Base-by-base conservation (phyloP, 2,329 filamentous ascomycete genomes). In the Alternaria longipes region DNA sequence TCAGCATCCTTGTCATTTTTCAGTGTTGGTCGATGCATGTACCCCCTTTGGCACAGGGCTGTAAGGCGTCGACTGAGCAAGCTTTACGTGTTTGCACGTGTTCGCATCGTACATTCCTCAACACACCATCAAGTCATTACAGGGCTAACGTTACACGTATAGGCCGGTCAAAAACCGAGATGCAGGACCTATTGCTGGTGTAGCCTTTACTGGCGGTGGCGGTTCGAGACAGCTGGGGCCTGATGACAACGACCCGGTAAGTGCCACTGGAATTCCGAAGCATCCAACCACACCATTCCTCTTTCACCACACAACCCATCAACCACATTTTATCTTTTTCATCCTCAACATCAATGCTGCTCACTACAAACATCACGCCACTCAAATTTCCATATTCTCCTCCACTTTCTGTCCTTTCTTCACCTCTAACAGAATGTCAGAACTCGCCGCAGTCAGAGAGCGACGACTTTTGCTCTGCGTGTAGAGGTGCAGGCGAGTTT, bases 391-490 rank as follows among this genome's bases (percentile, higher is more conserved):
- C 76, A 51, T 75, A 70, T 58, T 78, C 75, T 55, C 75, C 76
- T 62, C 75, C 75, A 54, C 69, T 71, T 67, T 78, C 75, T 32
- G 67, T 69, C 49, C 62, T 76, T 36, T 74, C 73, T 46, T 79
- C 77, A 24, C 72, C 75, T 66, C 80, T 84, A 73, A 84, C 75
- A 60, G 68, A 71, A 63, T 71, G 75, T 49, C 76, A 79, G 76
- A 72, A 70, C 63, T 78, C 76, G 65, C 74, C 74, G 64, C 78
- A 72, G 45, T 76, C 75, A 42, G 77, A 97, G 64, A 97, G 97
- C 78, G 92, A 95, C 78, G 94, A 98, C 78, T 90, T 91, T 74
- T 99, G 94, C 82, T 90, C 90, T 63, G 89, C 93, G 46, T 99
- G 95, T 81, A 88, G 90, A 73, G 91, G 91, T 65, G 91, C 88